Percentiles rank a stretch among this genome's conserved stretches.
Conservation (phyloP, 2,329 filamentous ascomycete species). For the Xylaria sp. region DNA sequence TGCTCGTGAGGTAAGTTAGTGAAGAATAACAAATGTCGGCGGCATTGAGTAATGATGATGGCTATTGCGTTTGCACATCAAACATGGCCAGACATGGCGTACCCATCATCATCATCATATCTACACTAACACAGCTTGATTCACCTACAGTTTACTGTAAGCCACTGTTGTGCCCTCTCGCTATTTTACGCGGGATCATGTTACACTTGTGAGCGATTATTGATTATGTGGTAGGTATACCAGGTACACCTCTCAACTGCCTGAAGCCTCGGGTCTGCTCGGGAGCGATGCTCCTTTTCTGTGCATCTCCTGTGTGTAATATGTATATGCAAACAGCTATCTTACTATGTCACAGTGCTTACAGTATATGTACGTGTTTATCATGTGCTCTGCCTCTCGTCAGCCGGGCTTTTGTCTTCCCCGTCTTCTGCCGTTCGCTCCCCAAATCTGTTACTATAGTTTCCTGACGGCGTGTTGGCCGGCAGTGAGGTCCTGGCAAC, state of each 20-base stretch:
- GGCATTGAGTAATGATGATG: constrained; percentile 18
- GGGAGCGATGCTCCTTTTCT: constrained; percentile 2
- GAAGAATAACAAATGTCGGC: constrained; percentile 1
- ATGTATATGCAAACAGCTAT: background rate
- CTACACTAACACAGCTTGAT: background rate
- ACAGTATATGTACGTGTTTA: constrained; percentile 10
- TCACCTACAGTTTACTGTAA: constrained; percentile 14
- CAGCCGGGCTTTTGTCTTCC: constrained; percentile 23
- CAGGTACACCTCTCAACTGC: background rate
- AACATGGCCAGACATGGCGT: constrained; percentile 30
- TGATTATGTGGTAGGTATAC: background rate
- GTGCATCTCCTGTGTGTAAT: background rate
- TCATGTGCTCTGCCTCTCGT: constrained; percentile 12
- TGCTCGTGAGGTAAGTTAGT: background rate
- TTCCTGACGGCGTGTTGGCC: constrained; percentile 17
- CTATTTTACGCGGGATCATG: constrained; percentile 8
- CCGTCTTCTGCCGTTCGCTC: constrained; percentile 11
- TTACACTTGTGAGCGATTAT: constrained; percentile 20
- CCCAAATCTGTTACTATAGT: background rate
- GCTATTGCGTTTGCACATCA: constrained; percentile 25
- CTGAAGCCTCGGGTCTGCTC: background rate
- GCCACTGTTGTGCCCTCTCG: background rate
- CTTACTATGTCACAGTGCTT: background rate
- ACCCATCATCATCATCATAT: constrained; percentile 6
- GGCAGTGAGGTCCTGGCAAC: constrained; percentile 10